Evolutionary conservation across 257 asterid species (phyloP).

Genomic region (Solanum arcanum): DNA sequence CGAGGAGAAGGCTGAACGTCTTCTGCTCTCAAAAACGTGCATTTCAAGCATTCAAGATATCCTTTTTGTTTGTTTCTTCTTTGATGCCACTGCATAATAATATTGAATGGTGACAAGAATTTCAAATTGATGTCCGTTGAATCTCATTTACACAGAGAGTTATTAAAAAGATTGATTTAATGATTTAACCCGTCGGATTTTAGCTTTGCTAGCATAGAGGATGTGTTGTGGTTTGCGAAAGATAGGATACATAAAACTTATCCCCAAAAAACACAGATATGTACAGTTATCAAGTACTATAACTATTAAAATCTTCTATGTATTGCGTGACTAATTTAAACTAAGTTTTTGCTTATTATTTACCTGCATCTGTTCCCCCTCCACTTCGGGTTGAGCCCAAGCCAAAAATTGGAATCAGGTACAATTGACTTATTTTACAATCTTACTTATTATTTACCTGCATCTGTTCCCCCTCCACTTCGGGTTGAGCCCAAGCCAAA

Average conservation of each 20-base stretch:
- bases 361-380: slow-evolving; percentile 66
- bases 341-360: slow-evolving; percentile 84
- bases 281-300: neutral
- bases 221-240: neutral
- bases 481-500: slow-evolving; percentile 95
- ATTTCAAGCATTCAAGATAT: slow-evolving; percentile 91
- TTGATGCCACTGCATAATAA: neutral
- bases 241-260: neutral
- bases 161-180: neutral
- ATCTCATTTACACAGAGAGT: neutral
- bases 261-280: neutral
- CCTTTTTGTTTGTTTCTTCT: slow-evolving; percentile 31
- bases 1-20: slow-evolving; percentile 97
- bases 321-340: slow-evolving; percentile 17
- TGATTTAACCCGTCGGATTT: neutral
- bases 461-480: slow-evolving; percentile 74
- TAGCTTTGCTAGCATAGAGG: neutral
- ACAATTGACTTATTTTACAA: neutral
- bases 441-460: neutral
- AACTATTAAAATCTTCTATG: too few relatives aligned
- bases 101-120: neutral
- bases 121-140: neutral
- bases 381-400: slow-evolving; percentile 95
- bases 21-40: slow-evolving; percentile 94
- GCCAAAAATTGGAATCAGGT: slow-evolving; percentile 92